phyloP scores from a whole-genome alignment of 441 rosid genomes.

The Arabidopsis hybrid region DNA sequence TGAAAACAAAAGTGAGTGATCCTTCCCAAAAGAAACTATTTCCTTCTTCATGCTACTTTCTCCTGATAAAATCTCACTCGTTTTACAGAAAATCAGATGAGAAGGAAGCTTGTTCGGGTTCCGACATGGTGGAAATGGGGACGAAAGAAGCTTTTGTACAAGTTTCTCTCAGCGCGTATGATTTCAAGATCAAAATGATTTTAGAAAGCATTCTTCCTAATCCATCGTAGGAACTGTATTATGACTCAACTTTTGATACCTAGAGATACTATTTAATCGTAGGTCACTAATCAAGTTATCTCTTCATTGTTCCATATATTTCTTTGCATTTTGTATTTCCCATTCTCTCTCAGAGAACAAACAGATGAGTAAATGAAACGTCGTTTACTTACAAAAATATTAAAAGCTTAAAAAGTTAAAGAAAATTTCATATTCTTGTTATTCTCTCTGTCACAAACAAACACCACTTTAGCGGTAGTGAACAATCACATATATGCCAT shows the following conservation, averaged over 20 bases:
- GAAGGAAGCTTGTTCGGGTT: constrained; percentile 51
- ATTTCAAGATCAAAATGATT: constrained; percentile 47
- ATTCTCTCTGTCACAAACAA: no score
- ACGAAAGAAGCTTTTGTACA: constrained; percentile 65
- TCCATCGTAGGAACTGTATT: constrained; percentile 34
- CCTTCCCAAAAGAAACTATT: neutral
- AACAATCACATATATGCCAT: no score
- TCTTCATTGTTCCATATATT: neutral
- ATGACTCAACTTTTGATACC: constrained; percentile 21
- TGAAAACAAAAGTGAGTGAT: constrained; percentile 66
- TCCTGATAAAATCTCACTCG: neutral
- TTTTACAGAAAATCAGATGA: constrained; percentile 61
- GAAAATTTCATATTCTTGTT: no score
- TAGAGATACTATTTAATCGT: neutral
- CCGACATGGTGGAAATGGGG: constrained; percentile 87
- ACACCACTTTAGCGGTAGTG: no score
- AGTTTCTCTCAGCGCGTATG: constrained; percentile 53
- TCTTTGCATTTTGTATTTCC: neutral
- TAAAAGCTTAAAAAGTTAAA: no score
- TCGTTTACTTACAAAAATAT: neutral
- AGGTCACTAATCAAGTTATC: constrained; percentile 8
- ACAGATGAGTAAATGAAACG: neutral
- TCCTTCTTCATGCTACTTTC: constrained; percentile 7
- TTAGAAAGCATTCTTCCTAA: constrained; percentile 22
- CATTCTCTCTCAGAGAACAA: neutral